phyloP scores from a whole-genome alignment of 2,329 filamentous ascomycete species.

The Cryphonectria japonica region DNA sequence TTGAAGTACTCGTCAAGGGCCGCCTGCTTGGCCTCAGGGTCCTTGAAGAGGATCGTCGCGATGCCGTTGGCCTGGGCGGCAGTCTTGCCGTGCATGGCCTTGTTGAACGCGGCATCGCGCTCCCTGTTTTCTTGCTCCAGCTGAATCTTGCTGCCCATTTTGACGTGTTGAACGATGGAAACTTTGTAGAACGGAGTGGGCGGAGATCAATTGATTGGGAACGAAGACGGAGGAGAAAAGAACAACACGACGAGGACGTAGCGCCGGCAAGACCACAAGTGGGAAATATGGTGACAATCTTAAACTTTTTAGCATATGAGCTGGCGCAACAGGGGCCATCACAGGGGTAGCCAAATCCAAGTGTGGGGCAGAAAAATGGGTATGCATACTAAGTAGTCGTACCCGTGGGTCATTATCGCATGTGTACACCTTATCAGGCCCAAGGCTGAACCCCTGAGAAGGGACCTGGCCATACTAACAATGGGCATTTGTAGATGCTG shows the following conservation, averaged over 20 bases:
- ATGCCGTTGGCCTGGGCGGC: slow-evolving; percentile 72
- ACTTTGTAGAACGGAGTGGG: neutral
- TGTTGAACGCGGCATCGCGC: slow-evolving; percentile 90
- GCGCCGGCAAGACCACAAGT: slow-evolving; percentile 3
- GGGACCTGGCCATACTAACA: neutral
- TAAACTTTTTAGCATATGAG: slow-evolving; percentile 25
- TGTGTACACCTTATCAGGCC: neutral
- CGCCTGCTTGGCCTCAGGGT: slow-evolving; percentile 57
- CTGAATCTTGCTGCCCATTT: slow-evolving; percentile 28
- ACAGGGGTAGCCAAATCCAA: neutral
- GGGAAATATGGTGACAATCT: slow-evolving; percentile 24
- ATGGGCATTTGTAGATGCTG: no score
- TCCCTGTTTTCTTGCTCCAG: slow-evolving; percentile 83
- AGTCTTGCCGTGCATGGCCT: slow-evolving; percentile 79
- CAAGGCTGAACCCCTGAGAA: neutral
- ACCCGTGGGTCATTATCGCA: neutral
- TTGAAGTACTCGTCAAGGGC: slow-evolving; percentile 85
- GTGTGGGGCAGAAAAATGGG: neutral
- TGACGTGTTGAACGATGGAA: slow-evolving; percentile 25
- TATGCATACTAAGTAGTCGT: neutral
- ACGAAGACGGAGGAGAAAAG: neutral
- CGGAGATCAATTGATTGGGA: slow-evolving; percentile 17
- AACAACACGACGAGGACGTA: slow-evolving; percentile 4
- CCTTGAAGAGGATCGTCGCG: slow-evolving; percentile 84
- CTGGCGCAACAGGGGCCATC: slow-evolving; percentile 20